Percentiles rank a stretch among this genome's conserved stretches.
These are phyloP conservation scores for Boletellus ananiceps DNA, from an alignment of 768 basidiomycete species.

Conservation along the genomic window DNA sequence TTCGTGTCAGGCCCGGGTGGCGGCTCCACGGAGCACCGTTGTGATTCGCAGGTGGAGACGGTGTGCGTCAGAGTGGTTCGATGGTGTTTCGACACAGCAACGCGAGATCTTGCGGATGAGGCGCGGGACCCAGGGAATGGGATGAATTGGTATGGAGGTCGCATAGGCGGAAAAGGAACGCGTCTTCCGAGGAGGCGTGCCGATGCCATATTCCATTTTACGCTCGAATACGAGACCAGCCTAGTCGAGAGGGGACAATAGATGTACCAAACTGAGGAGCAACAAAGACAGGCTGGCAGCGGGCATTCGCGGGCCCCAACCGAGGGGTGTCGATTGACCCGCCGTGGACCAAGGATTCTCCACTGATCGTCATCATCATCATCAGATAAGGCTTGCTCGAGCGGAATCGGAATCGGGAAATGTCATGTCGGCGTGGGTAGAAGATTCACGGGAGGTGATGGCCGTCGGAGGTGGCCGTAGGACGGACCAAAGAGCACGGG, in stretches of 20 bases:
- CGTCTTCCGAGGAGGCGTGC: not conserved
- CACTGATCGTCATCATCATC: constrained; percentile 9
- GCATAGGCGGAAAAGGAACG: constrained; percentile 4
- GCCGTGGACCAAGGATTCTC: not conserved
- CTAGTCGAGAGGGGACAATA: not conserved
- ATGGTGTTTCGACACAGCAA: not conserved
- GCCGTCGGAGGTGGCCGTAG: not conserved
- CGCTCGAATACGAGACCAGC: no score
- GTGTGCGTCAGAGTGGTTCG: not conserved
- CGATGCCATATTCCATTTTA: not conserved
- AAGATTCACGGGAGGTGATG: constrained; percentile 1
- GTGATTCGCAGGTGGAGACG: constrained; percentile 14
- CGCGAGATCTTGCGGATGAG: not conserved
- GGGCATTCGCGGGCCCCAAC: not conserved
- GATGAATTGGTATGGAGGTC: not conserved
- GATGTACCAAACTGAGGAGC: not conserved
- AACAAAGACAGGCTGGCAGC: not conserved
- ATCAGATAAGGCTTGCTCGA: constrained; percentile 7
- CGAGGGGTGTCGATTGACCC: not conserved
- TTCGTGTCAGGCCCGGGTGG: not conserved
- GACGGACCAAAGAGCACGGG: constrained; percentile 4
- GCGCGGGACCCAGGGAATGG: not conserved
- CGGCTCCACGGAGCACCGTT: constrained; percentile 10
- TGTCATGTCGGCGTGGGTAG: not conserved
- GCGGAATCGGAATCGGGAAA: not conserved